Evolutionary conservation across 2,329 filamentous ascomycete genomes (phyloP), one percentile per base, ranked within the genome.

Genomic region (Nectriaceae sp.): DNA sequence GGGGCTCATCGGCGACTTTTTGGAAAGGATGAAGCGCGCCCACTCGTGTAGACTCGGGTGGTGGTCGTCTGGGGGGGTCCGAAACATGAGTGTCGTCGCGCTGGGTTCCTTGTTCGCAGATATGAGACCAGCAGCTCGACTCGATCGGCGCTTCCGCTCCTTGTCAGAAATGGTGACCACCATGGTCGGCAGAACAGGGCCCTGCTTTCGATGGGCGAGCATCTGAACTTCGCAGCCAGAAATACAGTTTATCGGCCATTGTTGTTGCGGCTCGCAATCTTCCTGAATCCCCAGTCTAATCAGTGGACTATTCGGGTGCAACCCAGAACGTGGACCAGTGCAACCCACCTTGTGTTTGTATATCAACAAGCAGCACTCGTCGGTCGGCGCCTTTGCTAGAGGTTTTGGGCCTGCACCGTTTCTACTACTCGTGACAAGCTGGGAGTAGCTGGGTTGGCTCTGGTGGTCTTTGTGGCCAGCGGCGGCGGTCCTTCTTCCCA

Each of bases 141-240:
- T 87, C 40, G 84, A 87, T 50, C 84, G 76, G 42, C 84, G 78
- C 59, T 85, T 87, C 46, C 81, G 78, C 53, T 83, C 71, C 63
- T 82, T 85, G 54, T 86, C 82, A 31, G 76, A 73, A 40, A 87
- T 68, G 54, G 72, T 79, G 31, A 87, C 62, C 39, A 84, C 71
- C 11, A 87, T 73, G 5, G 84, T 87, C 2, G 82, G 82, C 6
- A 83, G 66, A 4, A 78, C 72, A 11, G 80, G 77, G 1, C 78
- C 79, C 59, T 85, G 81, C 59, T 87, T 87, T 42, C 82, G 79
- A 58, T 85, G 79, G 36, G 81, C 73, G 15, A 85, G 55, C 63
- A 77, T 75, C 62, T 84, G 80, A 24, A 85, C 74, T 54, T 81
- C 75, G 55, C 80, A 86, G 47, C 82, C 79, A 45, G 73, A 73